Conservation (phyloP, 179 eudicot genomes). For the Heliamphora pulchella region DNA sequence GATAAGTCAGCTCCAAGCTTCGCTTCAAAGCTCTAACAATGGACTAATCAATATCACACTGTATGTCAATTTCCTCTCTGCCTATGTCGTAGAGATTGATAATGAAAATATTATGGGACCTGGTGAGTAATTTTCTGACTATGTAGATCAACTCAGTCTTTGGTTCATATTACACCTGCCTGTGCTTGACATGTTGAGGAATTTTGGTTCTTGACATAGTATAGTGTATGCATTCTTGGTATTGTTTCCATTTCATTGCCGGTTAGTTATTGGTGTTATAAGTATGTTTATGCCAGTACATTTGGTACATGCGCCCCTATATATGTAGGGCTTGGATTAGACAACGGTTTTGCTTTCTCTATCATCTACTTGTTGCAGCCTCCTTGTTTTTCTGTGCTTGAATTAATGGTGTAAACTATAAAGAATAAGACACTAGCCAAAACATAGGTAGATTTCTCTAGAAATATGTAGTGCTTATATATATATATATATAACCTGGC, state of each 20-base stretch:
- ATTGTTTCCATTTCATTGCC: neutral
- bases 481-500: too few species aligned
- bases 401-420: neutral
- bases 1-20: slow-evolving; percentile 50
- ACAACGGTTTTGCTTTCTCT: neutral
- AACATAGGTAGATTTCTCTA: neutral
- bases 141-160: neutral
- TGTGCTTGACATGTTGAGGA: neutral
- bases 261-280: neutral
- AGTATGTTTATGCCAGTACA: neutral
- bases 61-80: slow-evolving; percentile 58
- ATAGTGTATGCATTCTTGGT: neutral
- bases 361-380: neutral
- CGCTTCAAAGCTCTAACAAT: slow-evolving; percentile 53
- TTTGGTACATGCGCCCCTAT: neutral
- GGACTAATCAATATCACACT: slow-evolving; percentile 78
- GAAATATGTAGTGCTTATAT: neutral
- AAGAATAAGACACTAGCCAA: neutral
- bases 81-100: slow-evolving; percentile 70
- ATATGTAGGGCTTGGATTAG: neutral
- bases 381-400: neutral
- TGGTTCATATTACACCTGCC: neutral
- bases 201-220: neutral
- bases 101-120: slow-evolving; percentile 69
- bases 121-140: slow-evolving; percentile 43